phyloP scores from a whole-genome alignment of 108 stramenopile genomes.

The Hondaea fermentalgiana region DNA sequence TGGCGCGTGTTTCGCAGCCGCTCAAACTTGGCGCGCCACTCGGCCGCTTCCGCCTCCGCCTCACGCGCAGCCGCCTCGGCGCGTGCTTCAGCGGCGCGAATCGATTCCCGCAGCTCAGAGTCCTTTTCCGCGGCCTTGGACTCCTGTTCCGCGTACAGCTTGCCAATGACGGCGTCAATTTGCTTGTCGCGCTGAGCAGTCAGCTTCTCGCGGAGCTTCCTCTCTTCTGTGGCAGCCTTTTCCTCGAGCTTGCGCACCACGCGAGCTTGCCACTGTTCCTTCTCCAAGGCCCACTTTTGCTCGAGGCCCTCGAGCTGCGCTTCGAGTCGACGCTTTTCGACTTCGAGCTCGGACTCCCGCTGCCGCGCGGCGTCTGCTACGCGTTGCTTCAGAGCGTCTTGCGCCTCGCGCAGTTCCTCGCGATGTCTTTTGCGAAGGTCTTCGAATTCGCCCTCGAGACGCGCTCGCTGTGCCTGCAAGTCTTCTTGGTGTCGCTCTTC shows the following conservation, averaged over 20 bases:
- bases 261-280: conserved; percentile 14
- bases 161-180: conserved; percentile 6
- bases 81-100: neutral
- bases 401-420: neutral
- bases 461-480: neutral
- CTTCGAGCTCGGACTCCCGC: neutral
- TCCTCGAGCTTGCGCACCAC: conserved; percentile 7
- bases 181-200: neutral
- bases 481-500: conserved; percentile 1
- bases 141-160: conserved; percentile 18
- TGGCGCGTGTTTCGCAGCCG: neutral
- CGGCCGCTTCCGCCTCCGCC: neutral
- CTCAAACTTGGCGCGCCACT: conserved; percentile 6
- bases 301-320: neutral
- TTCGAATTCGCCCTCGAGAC: neutral
- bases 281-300: neutral
- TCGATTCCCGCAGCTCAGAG: neutral
- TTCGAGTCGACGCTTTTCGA: neutral
- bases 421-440: neutral
- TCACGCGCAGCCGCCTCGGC: neutral
- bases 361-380: neutral
- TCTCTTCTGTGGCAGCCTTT: neutral
- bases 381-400: neutral
- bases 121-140: neutral
- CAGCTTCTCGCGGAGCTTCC: neutral